Percentiles rank a stretch among this genome's conserved stretches.
Conservation (phyloP, 1,284 basidiomycete species). For the Puccinia hordei region DNA sequence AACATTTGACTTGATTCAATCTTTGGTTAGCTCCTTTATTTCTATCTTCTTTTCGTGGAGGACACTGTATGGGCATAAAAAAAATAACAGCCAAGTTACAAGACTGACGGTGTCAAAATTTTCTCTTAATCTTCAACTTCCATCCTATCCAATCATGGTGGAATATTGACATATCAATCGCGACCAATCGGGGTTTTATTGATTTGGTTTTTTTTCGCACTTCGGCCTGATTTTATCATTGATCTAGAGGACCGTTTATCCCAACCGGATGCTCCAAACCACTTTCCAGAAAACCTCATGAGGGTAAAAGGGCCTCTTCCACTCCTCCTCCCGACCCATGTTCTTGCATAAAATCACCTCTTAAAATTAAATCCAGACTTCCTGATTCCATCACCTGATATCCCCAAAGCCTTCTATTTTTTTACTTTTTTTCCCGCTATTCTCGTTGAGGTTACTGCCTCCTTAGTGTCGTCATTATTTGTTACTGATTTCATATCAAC, state of each 20-base stretch:
- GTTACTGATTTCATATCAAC: no score
- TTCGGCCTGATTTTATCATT: background rate
- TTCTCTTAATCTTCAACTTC: background rate
- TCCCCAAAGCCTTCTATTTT: no score
- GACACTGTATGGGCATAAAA: background rate
- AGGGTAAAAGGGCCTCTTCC: background rate
- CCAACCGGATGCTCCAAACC: conserved; percentile 11
- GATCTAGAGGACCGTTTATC: conserved; percentile 30
- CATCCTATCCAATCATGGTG: background rate
- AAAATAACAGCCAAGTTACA: background rate
- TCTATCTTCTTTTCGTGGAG: background rate
- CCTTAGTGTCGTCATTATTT: no score
- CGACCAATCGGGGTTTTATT: background rate
- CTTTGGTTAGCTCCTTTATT: conserved; percentile 13
- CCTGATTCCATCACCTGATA: no score
- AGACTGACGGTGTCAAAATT: background rate
- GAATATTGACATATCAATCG: background rate
- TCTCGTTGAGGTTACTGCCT: no score
- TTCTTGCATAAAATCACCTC: no score
- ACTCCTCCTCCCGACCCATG: no score
- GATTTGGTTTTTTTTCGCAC: background rate
- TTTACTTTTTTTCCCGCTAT: no score
- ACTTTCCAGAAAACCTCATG: conserved; percentile 26
- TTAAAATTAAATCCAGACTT: no score
- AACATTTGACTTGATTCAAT: conserved; percentile 23